Evolutionary conservation across 306 rosid species (phyloP).

Genomic region (Vigna trinervia): DNA sequence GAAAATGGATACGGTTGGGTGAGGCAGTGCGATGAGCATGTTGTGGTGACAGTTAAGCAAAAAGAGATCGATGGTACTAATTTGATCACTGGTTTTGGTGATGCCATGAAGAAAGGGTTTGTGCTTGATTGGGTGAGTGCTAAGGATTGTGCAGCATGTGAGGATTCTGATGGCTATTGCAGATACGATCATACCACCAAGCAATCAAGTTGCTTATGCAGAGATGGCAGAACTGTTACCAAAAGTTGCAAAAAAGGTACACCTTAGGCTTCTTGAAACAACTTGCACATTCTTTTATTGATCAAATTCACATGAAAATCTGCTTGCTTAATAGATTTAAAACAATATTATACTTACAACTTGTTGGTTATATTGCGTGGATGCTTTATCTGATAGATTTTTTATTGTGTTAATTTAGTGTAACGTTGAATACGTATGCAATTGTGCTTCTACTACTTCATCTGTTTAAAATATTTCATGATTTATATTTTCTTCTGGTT

Average conservation of each 20-base stretch:
- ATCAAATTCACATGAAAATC: background rate
- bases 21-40: constrained; percentile 39
- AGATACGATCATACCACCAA: background rate
- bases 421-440: background rate
- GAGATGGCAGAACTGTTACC: constrained; percentile 37
- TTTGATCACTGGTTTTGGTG: constrained; percentile 47
- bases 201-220: constrained; percentile 41
- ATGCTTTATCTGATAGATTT: background rate
- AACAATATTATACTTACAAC: background rate
- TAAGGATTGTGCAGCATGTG: constrained; percentile 44
- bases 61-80: constrained; percentile 19
- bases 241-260: constrained; percentile 52
- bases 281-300: background rate
- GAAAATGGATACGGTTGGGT: background rate
- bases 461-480: background rate
- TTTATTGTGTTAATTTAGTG: background rate
- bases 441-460: background rate
- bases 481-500: background rate
- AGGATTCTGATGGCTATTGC: constrained; percentile 45
- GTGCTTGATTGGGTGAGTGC: constrained; percentile 48
- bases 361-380: background rate
- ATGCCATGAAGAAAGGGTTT: constrained; percentile 50
- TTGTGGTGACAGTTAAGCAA: constrained; percentile 42
- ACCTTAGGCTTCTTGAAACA: background rate
- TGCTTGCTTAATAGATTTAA: background rate